Base-by-base conservation (phyloP, 352 stramenopile genomes). In the Phytophthora constricta region DNA sequence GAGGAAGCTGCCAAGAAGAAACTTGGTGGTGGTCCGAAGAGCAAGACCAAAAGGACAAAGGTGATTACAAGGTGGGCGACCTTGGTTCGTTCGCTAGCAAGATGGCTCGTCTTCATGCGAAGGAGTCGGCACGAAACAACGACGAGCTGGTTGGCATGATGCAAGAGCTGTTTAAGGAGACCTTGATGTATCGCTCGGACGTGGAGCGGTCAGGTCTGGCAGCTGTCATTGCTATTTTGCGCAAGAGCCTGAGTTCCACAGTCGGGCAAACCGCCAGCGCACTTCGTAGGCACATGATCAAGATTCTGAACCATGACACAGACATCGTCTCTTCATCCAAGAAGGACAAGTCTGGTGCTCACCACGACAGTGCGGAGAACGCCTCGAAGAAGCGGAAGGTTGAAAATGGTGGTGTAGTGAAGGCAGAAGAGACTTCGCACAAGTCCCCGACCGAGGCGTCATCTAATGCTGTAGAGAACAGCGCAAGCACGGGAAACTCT, bases 241-340 rank as follows among this genome's bases (percentile, higher is more conserved):
- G 87, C 26, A 92, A 93, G 74, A 92, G 73, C 37, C 68, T 66
- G 22, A 93, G 82, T 48, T 81, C 84, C 4, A 92, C 85, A 1
- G 81, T 95, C 0, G 80, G 80, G 0, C 66, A 86, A 41, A 91
- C 87, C 2, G 84, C 87, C 1, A 95, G 84, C 53, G 84, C 84
- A 8, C 65, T 95, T 52, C 84, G 87, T 52, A 93, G 91, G 64
- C 84, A 93, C 65, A 69, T 93, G 65, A 94, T 93, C 23, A 74
- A 75, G 2, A 84, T 91, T 8, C 55, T 94, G 55, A 60, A 78
- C 14, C 65, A 86, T 17, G 84, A 91, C 49, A 85, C 73, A 45
- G 62, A 71, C 0, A 68, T 60, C 33, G 50, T 72, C 25, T 43
- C 65, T 27, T 37, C 69, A 19, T 64, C 65, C 25, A 90, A 87